A percentile compares a stretch with the other conserved stretches of the same genome.
These are phyloP conservation scores for Chytriomyces hyalinus DNA, from an alignment of 192 early-diverging fungal genomes.

Conservation along the genomic window DNA sequence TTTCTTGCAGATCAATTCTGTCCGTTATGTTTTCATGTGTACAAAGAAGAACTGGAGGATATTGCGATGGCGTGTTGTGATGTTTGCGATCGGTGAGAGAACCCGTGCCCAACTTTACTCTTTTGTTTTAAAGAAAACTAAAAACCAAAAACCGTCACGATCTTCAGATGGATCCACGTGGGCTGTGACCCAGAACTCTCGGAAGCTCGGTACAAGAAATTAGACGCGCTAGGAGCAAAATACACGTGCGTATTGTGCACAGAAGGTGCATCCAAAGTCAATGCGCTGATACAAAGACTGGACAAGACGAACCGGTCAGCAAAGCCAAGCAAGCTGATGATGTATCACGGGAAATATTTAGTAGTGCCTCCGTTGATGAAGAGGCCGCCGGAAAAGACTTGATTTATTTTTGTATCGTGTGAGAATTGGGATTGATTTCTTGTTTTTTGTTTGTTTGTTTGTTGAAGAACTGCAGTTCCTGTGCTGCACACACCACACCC, in stretches of 20 bases:
- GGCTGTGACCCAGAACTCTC: constrained; percentile 57
- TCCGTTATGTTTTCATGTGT: constrained; percentile 57
- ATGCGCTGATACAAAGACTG: constrained; percentile 9
- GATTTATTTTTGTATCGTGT: not conserved
- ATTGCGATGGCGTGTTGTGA: constrained; percentile 60
- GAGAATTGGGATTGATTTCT: too few relatives aligned
- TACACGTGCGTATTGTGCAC: constrained; percentile 57
- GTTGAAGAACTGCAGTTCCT: too few relatives aligned
- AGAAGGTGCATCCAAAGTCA: constrained; percentile 29
- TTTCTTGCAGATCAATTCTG: constrained; percentile 49
- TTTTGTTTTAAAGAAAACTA: constrained; percentile 14
- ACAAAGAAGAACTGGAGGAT: constrained; percentile 50
- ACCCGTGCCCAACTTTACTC: not conserved
- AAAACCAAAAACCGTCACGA: constrained; percentile 12
- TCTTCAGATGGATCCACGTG: constrained; percentile 59
- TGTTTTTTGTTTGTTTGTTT: too few relatives aligned
- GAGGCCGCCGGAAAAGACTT: constrained; percentile 25
- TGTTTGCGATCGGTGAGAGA: constrained; percentile 49
- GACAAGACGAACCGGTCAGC: constrained; percentile 15
- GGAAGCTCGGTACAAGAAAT: constrained; percentile 43
- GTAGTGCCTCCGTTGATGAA: constrained; percentile 43
- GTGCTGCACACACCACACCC: too few relatives aligned
- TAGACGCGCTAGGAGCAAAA: constrained; percentile 42
- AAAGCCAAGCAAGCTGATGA: constrained; percentile 32
- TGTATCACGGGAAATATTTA: constrained; percentile 40